Base-by-base conservation (phyloP, 129 eudicot genomes). In the Saussurea involucrata region DNA sequence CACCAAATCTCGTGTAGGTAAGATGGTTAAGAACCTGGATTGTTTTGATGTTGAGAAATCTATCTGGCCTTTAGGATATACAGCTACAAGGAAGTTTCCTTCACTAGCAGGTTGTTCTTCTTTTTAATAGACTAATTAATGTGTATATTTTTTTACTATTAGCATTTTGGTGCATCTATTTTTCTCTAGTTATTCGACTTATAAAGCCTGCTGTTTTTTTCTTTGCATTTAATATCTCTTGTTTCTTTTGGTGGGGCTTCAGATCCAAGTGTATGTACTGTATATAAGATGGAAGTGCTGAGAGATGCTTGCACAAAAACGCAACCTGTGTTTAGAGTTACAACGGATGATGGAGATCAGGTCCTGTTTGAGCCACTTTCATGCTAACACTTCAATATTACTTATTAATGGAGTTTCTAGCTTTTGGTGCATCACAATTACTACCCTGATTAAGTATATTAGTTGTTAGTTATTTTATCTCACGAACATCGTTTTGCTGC, bases 251-350 rank as follows among this genome's bases (percentile, higher is more conserved):
- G 28, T 68, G 40, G 72, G 66, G 73, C 8, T 72, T 67, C 86
- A 92, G 97, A 92, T 86, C 88, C 91, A 66, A 84, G 87, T 78
- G 70, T 84, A 68, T 60, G 64, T 71, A 61, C 83, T 58, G 73
- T 71, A 58, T 92, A 89, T 81, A 89, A 80, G 88, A 92, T 92
- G 97, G 93, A 92, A 83, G 97, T 92, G 22, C 81, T 87, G 60
- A 73, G 93, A 92, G 91, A 89, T 84, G 72, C 82, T 76, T 89
- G 72, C 75, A 53, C 86, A 73, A 87, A 84, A 84, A 71, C 77
- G 33, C 85, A 81, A 80, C 91, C 87, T 53, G 80, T 92, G 40
- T 92, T 92, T 84, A 89, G 86, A 81, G 92, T 92, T 84, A 92
- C 97, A 65, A 77, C 90, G 32, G 91, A 89, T 71, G 76, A 78